Evolutionary conservation across 2,329 filamentous ascomycete genomes (phyloP).

Genomic region (Aspergillus novofumigatus): DNA sequence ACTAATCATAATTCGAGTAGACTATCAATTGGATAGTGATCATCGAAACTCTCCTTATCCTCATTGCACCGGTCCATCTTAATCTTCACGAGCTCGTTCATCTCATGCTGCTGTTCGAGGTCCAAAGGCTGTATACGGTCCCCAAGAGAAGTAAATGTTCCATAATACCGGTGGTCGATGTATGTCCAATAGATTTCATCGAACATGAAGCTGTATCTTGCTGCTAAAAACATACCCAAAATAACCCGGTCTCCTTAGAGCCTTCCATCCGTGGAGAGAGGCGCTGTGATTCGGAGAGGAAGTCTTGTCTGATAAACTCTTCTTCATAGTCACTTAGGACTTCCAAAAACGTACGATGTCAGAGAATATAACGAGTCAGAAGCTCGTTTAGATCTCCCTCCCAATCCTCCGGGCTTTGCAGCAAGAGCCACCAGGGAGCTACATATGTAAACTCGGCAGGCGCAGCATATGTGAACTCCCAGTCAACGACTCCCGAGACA

Average conservation of each 20-base stretch:
- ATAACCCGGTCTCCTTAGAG: constrained; percentile 21
- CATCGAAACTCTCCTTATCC: not conserved
- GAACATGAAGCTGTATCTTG: constrained; percentile 23
- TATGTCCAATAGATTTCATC: constrained; percentile 26
- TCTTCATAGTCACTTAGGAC: constrained; percentile 18
- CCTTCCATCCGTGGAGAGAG: constrained; percentile 21
- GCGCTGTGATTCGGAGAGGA: constrained; percentile 12
- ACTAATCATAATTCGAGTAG: not conserved
- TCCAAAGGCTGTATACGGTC: constrained; percentile 16
- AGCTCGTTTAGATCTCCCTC: constrained; percentile 21
- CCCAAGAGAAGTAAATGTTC: constrained; percentile 15
- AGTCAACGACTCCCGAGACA: constrained; percentile 32
- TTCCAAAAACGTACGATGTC: constrained; percentile 21
- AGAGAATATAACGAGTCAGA: constrained; percentile 20
- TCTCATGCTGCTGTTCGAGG: constrained; percentile 4
- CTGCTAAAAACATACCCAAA: constrained; percentile 25
- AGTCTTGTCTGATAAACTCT: constrained; percentile 8
- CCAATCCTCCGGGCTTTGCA: constrained; percentile 14
- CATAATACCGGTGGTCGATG: constrained; percentile 17
- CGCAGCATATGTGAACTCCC: constrained; percentile 18
- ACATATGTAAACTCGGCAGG: constrained; percentile 17
- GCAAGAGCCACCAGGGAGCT: constrained; percentile 19
- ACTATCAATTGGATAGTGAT: not conserved
- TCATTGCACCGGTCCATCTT: not conserved
- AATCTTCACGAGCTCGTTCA: constrained; percentile 1